Conservation (phyloP, 2,329 filamentous ascomycete species). For the Aspergillus sp. region DNA sequence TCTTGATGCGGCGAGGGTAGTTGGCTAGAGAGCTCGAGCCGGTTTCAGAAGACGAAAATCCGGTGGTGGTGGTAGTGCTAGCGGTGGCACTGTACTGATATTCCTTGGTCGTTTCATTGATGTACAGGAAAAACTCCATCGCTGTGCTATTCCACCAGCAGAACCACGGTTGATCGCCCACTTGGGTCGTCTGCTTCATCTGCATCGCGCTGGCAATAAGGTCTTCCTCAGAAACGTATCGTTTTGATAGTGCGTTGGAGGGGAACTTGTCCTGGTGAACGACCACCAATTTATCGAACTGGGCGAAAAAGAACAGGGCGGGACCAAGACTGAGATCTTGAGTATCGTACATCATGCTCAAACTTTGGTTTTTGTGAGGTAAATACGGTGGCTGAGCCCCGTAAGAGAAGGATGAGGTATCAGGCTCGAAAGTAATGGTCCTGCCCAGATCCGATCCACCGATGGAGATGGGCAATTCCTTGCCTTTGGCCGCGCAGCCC, state of each 20-base stretch:
- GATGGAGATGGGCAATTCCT: slow-evolving; percentile 28
- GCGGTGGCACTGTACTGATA: slow-evolving; percentile 15
- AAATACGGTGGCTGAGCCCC: slow-evolving; percentile 58
- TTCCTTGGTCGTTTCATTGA: slow-evolving; percentile 46
- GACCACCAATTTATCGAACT: slow-evolving; percentile 63
- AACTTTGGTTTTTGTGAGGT: slow-evolving; percentile 34
- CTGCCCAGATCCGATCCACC: slow-evolving; percentile 6
- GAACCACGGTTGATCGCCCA: slow-evolving; percentile 63
- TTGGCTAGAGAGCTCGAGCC: slow-evolving; percentile 16
- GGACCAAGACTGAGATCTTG: slow-evolving; percentile 54
- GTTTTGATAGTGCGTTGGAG: slow-evolving; percentile 22
- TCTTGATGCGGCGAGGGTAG: slow-evolving; percentile 58
- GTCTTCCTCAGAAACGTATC: slow-evolving; percentile 21
- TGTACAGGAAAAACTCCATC: slow-evolving; percentile 64
- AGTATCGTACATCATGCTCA: slow-evolving; percentile 55
- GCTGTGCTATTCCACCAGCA: slow-evolving; percentile 66
- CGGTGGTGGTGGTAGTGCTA: slow-evolving; percentile 15
- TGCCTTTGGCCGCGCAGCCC: slow-evolving; percentile 40
- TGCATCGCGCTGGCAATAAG: slow-evolving; percentile 18
- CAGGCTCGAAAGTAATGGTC: slow-evolving; percentile 33
- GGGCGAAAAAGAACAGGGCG: slow-evolving; percentile 58
- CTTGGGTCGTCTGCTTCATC: slow-evolving; percentile 40
- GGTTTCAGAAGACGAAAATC: slow-evolving; percentile 7
- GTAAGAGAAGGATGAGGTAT: slow-evolving; percentile 47
- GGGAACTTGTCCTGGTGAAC: slow-evolving; percentile 35